phyloP scores from a whole-genome alignment of 176 grass and related monocot genomes.

The Phoenix dactylifera region DNA sequence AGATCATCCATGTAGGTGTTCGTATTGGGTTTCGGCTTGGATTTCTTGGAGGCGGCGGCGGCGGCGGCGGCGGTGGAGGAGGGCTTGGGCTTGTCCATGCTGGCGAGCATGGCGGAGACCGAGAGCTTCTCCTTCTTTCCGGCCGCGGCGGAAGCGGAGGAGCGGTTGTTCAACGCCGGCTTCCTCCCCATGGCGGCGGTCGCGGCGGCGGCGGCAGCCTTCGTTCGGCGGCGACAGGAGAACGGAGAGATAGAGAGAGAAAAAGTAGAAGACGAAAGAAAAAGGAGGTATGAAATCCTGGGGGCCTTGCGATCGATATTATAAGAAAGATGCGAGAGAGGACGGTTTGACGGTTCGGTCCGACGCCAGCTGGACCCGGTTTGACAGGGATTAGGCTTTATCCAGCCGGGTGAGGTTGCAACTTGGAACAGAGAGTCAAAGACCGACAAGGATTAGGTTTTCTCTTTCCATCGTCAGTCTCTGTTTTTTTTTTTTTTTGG shows the following conservation, averaged over 20 bases:
- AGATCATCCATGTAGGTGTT: conserved; percentile 62
- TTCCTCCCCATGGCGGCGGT: conserved; percentile 58
- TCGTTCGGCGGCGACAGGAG: background rate
- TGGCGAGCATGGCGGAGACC: conserved; percentile 86
- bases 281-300: background rate
- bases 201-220: background rate
- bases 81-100: conserved; percentile 54
- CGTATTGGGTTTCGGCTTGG: conserved; percentile 35
- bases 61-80: background rate
- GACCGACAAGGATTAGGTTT: too few relatives aligned
- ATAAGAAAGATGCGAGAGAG: too few relatives aligned
- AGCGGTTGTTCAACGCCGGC: conserved; percentile 17
- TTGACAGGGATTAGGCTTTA: too few relatives aligned
- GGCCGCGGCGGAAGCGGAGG: conserved; percentile 16
- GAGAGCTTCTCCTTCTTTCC: conserved; percentile 57
- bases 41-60: conserved; percentile 17
- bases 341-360: too few relatives aligned
- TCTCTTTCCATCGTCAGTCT: too few relatives aligned
- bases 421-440: too few relatives aligned
- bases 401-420: too few relatives aligned
- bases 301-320: too few relatives aligned
- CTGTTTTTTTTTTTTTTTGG: too few relatives aligned
- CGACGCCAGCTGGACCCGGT: too few relatives aligned
- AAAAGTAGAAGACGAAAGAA: background rate
- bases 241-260: background rate